A percentile compares a stretch with the other conserved stretches of the same genome.
Evolutionary conservation across 139 green algal species (phyloP).

Genomic region (Coelastrella sp.): DNA sequence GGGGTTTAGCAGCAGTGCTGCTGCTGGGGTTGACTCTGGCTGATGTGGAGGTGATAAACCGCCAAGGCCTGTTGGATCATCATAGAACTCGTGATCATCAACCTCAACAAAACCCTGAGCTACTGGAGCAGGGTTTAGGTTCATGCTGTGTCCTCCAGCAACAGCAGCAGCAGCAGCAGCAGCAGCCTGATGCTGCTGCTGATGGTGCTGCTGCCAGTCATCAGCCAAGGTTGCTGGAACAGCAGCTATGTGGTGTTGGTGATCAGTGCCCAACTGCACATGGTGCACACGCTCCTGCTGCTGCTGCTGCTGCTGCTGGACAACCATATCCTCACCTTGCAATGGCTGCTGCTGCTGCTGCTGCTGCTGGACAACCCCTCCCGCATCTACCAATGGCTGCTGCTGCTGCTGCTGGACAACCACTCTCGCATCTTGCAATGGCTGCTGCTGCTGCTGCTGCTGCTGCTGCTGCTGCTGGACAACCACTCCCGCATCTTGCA

Average conservation of each 20-base stretch:
- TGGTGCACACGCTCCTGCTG: neutral
- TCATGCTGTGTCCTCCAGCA: neutral
- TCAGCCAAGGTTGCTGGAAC: neutral
- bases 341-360: neutral
- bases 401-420: neutral
- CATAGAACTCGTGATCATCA: conserved; percentile 26
- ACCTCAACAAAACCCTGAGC: neutral
- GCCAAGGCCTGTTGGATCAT: conserved; percentile 23
- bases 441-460: neutral
- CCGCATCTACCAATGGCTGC: neutral
- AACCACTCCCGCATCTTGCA: no score
- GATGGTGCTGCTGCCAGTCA: neutral
- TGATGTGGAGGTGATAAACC: neutral
- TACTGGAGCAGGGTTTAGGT: neutral
- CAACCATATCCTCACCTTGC: neutral
- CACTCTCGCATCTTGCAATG: neutral
- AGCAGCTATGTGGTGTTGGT: neutral
- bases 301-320: neutral
- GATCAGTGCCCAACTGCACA: neutral
- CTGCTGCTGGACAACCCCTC: neutral
- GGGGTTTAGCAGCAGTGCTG: neutral
- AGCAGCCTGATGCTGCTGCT: neutral
- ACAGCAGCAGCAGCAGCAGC: neutral
- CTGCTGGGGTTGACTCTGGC: neutral
- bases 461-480: no score